These are phyloP conservation scores for Amylostereum areolatum DNA, from an alignment of 1,284 basidiomycete species.

Conservation along the genomic window DNA sequence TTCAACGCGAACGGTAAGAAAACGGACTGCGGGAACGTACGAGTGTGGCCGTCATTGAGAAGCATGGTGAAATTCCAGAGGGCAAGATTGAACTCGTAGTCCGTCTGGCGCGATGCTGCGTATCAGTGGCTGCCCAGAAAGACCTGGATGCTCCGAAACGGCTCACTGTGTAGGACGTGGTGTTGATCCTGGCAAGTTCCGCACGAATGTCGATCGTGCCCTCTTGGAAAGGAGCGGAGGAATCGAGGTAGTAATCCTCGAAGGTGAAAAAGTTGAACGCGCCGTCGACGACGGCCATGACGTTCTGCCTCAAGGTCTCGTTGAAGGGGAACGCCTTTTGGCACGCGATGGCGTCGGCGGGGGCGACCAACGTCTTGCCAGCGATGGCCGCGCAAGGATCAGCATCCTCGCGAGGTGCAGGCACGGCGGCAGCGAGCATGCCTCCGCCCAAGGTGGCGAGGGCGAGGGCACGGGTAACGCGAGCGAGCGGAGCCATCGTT, in stretches of 20 bases:
- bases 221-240: constrained; percentile 56
- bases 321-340: constrained; percentile 60
- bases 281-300: constrained; percentile 41
- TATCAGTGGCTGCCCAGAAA: not conserved
- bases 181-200: constrained; percentile 27
- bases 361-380: constrained; percentile 41
- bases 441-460: too few relatives aligned
- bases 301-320: constrained; percentile 56
- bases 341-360: constrained; percentile 52
- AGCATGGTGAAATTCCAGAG: constrained; percentile 50
- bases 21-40: not conserved
- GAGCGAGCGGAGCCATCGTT: too few relatives aligned
- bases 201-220: constrained; percentile 49
- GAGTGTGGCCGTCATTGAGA: constrained; percentile 38
- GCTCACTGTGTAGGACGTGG: too few relatives aligned
- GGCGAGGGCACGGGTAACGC: too few relatives aligned
- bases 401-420: not conserved
- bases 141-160: not conserved
- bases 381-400: constrained; percentile 50
- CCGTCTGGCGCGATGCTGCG: constrained; percentile 30
- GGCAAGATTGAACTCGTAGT: constrained; percentile 59
- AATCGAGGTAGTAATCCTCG: constrained; percentile 55
- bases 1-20: not conserved
- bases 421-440: too few relatives aligned
- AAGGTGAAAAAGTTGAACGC: constrained; percentile 65